A percentile compares a stretch with the other conserved stretches of the same genome.
Evolutionary conservation across 2,329 filamentous ascomycete species (phyloP).

Genomic region (Botrytis squamosa): DNA sequence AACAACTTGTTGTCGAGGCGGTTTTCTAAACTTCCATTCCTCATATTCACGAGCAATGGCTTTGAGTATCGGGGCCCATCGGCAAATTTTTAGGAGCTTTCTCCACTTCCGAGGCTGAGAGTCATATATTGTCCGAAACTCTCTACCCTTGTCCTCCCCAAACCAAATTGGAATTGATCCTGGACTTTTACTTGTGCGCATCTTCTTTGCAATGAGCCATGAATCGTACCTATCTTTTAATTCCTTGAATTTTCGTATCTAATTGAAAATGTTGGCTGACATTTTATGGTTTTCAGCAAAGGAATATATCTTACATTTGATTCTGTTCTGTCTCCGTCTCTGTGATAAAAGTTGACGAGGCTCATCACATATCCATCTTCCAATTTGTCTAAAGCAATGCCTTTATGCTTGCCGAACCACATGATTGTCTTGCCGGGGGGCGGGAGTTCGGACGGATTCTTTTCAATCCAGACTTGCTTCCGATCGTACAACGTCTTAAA

Average conservation of each 20-base stretch:
- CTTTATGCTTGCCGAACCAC: slow-evolving; percentile 3
- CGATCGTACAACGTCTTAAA: neutral
- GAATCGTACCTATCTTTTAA: neutral
- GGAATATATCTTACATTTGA: neutral
- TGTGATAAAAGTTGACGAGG: neutral
- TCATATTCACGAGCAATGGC: slow-evolving; percentile 11
- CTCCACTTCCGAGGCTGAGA: neutral
- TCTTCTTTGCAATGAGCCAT: neutral
- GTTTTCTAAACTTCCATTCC: neutral
- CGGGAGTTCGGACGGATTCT: neutral
- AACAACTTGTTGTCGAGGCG: neutral
- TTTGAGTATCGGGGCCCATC: neutral
- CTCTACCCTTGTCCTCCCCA: slow-evolving; percentile 9
- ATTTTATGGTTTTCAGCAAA: neutral
- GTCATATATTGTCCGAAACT: neutral
- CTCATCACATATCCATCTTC: neutral
- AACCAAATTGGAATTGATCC: slow-evolving; percentile 17
- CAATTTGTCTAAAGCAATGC: neutral
- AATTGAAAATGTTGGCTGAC: neutral
- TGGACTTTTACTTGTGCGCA: neutral
- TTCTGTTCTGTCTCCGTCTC: neutral
- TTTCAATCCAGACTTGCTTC: neutral
- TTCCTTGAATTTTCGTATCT: neutral
- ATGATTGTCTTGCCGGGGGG: neutral
- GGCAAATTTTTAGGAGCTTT: neutral